Conservation (phyloP, 208 protist genomes). For the Trypanosoma grayi region DNA sequence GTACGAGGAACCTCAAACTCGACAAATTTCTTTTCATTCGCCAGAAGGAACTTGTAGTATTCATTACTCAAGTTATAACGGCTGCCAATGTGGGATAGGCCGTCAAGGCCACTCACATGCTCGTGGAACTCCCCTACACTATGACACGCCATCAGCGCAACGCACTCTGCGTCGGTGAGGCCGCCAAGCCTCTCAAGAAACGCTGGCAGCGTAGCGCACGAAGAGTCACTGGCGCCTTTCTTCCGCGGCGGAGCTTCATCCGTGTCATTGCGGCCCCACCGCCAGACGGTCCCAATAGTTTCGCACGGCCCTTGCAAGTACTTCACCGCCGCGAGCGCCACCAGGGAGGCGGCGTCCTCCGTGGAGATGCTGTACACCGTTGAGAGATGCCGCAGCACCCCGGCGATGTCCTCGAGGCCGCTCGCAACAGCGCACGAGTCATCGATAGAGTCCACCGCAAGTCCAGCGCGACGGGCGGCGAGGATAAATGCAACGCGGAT, state of each 20-base stretch:
- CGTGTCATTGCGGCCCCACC: conserved; percentile 83
- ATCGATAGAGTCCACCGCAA: conserved; percentile 52
- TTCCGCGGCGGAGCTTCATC: conserved; percentile 53
- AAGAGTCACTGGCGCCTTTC: conserved; percentile 21
- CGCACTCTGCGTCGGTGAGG: conserved; percentile 75
- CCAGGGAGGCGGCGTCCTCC: conserved; percentile 67
- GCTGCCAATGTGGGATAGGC: conserved; percentile 59
- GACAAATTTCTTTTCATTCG: conserved; percentile 56
- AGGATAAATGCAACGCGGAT: conserved; percentile 79
- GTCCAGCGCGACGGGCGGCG: conserved; percentile 72
- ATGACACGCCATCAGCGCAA: conserved; percentile 84
- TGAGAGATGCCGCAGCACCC: conserved; percentile 60
- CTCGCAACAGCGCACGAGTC: conserved; percentile 77
- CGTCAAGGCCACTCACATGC: conserved; percentile 73
- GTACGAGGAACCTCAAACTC: conserved; percentile 56
- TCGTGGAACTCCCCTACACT: conserved; percentile 86
- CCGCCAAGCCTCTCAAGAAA: conserved; percentile 60
- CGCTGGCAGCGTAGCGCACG: conserved; percentile 33
- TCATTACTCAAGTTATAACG: conserved; percentile 72
- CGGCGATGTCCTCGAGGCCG: conserved; percentile 70
- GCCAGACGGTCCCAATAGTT: conserved; percentile 47
- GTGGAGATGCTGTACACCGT: conserved; percentile 47
- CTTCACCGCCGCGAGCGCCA: conserved; percentile 68
- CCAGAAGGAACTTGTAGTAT: conserved; percentile 77
- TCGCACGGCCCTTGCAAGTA: conserved; percentile 69